phyloP scores from a whole-genome alignment of 2,329 filamentous ascomycete species.

The Madurella fahalii region DNA sequence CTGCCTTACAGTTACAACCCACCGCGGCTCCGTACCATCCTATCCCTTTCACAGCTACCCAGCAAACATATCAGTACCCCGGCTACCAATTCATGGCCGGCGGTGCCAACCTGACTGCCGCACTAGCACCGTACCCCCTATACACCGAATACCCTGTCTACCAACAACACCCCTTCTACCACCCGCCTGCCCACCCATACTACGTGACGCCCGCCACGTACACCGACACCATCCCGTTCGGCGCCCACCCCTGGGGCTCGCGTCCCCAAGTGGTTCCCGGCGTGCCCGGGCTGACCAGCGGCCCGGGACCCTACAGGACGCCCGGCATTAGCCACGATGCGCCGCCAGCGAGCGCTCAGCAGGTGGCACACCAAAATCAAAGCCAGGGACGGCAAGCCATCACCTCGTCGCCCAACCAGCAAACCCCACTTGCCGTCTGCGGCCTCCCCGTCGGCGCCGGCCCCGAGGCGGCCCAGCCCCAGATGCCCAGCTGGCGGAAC shows the following conservation, averaged over 20 bases:
- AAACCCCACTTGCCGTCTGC: constrained; percentile 26
- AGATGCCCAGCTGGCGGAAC: constrained; percentile 31
- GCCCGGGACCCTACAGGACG: constrained; percentile 14
- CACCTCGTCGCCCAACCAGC: not conserved
- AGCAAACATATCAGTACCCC: too few relatives aligned
- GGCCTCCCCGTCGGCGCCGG: constrained; percentile 41
- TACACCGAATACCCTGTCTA: too few relatives aligned
- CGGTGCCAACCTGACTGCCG: too few relatives aligned
- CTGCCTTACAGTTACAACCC: too few relatives aligned
- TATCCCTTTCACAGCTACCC: too few relatives aligned
- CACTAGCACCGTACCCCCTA: too few relatives aligned
- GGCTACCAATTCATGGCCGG: too few relatives aligned
- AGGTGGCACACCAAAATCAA: not conserved
- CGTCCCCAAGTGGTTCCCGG: not conserved
- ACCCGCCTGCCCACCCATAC: constrained; percentile 7
- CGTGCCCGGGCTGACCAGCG: not conserved
- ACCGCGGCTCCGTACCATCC: not conserved
- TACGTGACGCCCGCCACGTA: constrained; percentile 10
- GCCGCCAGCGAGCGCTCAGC: not conserved
- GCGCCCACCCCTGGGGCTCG: constrained; percentile 10
- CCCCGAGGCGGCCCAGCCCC: constrained; percentile 34
- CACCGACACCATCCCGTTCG: constrained; percentile 10
- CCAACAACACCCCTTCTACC: not conserved
- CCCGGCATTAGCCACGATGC: not conserved
- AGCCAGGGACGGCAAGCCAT: not conserved